Percentiles rank a stretch among this genome's conserved stretches.
phyloP scores from a whole-genome alignment of 2,329 filamentous ascomycete species.

The Alternaria conjuncta region DNA sequence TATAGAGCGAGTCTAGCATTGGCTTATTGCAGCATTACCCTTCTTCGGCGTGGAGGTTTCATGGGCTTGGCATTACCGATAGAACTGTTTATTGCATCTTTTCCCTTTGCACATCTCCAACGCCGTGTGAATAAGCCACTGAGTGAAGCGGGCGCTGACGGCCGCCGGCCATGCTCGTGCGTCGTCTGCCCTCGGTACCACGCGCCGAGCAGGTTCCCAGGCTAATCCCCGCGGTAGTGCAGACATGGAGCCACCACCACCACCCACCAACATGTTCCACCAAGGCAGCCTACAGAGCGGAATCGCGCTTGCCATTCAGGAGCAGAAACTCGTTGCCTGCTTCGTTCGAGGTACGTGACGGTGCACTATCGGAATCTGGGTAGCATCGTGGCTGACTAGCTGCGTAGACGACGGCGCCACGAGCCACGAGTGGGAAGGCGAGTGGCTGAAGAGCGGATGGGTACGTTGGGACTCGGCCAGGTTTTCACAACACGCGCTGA shows the following conservation, averaged over 20 bases:
- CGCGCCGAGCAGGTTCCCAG: conserved; percentile 10
- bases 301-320: conserved; percentile 74
- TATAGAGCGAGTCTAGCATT: conserved; percentile 24
- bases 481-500: not conserved
- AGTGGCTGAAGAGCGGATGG: conserved; percentile 61
- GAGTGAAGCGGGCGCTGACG: not conserved
- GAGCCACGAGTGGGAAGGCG: conserved; percentile 74
- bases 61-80: conserved; percentile 38
- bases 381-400: conserved; percentile 4
- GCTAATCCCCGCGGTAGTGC: conserved; percentile 21
- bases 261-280: conserved; percentile 72
- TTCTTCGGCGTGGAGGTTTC: conserved; percentile 40
- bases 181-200: conserved; percentile 14
- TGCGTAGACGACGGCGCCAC: conserved; percentile 70
- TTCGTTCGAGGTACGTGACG: conserved; percentile 74
- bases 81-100: conserved; percentile 35
- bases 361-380: conserved; percentile 16
- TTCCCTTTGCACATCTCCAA: not conserved
- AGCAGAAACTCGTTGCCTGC: conserved; percentile 80
- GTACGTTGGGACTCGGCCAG: conserved; percentile 25
- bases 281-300: conserved; percentile 79
- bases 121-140: not conserved
- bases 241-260: conserved; percentile 11
- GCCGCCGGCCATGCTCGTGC: not conserved
- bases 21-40: conserved; percentile 29